A percentile compares a stretch with the other conserved stretches of the same genome.
phyloP scores from a whole-genome alignment of 768 basidiomycete genomes.

The Tulasnella sp. region DNA sequence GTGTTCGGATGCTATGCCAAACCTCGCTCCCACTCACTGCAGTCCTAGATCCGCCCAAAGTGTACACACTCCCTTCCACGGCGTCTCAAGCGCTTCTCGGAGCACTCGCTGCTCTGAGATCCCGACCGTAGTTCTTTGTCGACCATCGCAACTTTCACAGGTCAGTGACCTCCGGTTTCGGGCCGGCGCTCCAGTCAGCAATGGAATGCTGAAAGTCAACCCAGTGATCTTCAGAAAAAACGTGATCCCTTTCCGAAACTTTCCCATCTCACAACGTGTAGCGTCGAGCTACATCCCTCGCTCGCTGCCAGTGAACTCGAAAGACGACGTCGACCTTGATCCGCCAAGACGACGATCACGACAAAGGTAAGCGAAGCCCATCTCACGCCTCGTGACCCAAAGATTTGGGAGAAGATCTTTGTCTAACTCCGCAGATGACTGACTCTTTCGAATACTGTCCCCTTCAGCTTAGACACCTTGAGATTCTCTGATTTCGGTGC shows the following conservation, averaged over 20 bases:
- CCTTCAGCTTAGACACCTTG: neutral
- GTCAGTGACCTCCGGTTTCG: neutral
- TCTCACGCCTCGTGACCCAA: neutral
- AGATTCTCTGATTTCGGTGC: neutral
- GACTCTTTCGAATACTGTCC: neutral
- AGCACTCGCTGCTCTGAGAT: neutral
- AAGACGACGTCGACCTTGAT: neutral
- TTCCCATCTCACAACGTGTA: neutral
- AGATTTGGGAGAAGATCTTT: neutral
- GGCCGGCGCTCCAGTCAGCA: neutral
- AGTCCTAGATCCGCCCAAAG: neutral
- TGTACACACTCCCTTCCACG: neutral
- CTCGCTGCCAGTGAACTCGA: neutral
- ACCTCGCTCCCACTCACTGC: neutral
- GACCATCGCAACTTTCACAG: neutral
- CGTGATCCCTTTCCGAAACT: neutral
- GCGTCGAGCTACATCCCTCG: neutral
- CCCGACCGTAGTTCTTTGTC: neutral
- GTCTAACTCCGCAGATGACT: neutral
- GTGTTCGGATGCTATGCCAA: neutral
- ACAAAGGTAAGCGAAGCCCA: neutral
- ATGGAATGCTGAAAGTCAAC: neutral
- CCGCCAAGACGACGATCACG: neutral
- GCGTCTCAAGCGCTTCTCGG: neutral
- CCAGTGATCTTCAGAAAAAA: neutral